A percentile compares a stretch with the other conserved stretches of the same genome.
These are phyloP conservation scores for Mucor racemosus DNA, from an alignment of 371 early-diverging fungal species.

Conservation along the genomic window DNA sequence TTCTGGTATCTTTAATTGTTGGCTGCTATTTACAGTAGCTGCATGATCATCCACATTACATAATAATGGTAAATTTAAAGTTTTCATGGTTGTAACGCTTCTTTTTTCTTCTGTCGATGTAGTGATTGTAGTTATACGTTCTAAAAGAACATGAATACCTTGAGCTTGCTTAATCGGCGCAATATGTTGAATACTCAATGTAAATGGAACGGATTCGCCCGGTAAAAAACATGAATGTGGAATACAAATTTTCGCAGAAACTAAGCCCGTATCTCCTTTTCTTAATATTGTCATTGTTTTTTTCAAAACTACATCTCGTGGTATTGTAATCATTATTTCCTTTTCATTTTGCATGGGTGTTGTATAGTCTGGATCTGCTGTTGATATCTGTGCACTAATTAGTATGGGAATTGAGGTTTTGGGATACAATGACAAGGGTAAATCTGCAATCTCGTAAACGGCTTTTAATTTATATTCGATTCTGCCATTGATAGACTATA, in stretches of 20 bases:
- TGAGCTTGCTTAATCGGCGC: constrained; percentile 33
- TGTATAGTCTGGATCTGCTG: constrained; percentile 15
- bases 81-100: constrained; percentile 18
- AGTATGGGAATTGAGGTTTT: constrained; percentile 21
- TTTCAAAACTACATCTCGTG: constrained; percentile 26
- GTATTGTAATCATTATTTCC: constrained; percentile 23
- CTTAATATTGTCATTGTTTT: constrained; percentile 13
- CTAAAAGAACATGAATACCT: constrained; percentile 28
- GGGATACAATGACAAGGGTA: constrained; percentile 35
- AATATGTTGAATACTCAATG: constrained; percentile 27
- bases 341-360: constrained; percentile 28
- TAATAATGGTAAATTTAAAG: constrained; percentile 23
- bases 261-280: constrained; percentile 28
- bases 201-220: constrained; percentile 31
- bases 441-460: constrained; percentile 23
- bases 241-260: constrained; percentile 27
- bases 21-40: constrained; percentile 5
- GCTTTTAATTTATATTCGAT: constrained; percentile 38
- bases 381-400: constrained; percentile 31
- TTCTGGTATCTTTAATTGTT: not conserved
- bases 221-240: constrained; percentile 33
- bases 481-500: constrained; percentile 30
- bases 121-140: constrained; percentile 22
- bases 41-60: constrained; percentile 26
- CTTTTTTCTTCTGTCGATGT: constrained; percentile 12